Evolutionary conservation across 1,284 basidiomycete genomes (phyloP), one percentile per base, ranked within the genome.

Genomic region (Vanrija sp.): DNA sequence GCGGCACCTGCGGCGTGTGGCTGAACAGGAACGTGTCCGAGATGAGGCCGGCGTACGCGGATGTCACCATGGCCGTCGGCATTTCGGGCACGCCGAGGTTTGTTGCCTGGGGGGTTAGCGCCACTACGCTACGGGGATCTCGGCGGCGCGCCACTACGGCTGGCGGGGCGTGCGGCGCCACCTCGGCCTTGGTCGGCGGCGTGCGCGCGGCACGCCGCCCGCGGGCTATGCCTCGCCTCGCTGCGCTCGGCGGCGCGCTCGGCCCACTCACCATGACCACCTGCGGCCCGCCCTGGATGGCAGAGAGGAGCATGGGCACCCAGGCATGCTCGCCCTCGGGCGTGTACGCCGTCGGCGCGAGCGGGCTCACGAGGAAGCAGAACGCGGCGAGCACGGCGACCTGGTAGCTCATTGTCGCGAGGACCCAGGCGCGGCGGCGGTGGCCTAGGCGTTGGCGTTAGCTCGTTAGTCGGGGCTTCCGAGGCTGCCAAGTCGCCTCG

Each of bases 51-150:
- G 61, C 64, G 41, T 66, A 64, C 6, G 59, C 57, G 3, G 62
- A 62, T 15, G 66, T 66, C 47, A 64, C 62, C 49, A 64, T 67
- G n/a, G 60, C 63, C 5, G 63, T 63, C 19, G 64, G 62, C 37
- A 65, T 56, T 44, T 66, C 64, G 2, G 54, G 53, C 7, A 52
- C 48, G 22, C 64, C 65, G 14, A 61, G 51, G 41, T 62, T 59
- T 2, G 62, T 57, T 36, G 54, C 59, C 64, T 65, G 55, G 24
- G 44, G 51, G n/a, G 15, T 31, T 27, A 27, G 25, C 12, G 25
- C 25, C 25, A 27, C n/a, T n/a, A n/a, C n/a, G n/a, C n/a, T n/a
- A n/a, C n/a, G n/a, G n/a, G n/a, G n/a, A n/a, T n/a, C n/a, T n/a
- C n/a, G n/a, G n/a, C n/a, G n/a, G n/a, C n/a, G n/a, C 31, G 31